Conservation (phyloP, 192 early-diverging fungal genomes). For the Coemansia aciculifera region DNA sequence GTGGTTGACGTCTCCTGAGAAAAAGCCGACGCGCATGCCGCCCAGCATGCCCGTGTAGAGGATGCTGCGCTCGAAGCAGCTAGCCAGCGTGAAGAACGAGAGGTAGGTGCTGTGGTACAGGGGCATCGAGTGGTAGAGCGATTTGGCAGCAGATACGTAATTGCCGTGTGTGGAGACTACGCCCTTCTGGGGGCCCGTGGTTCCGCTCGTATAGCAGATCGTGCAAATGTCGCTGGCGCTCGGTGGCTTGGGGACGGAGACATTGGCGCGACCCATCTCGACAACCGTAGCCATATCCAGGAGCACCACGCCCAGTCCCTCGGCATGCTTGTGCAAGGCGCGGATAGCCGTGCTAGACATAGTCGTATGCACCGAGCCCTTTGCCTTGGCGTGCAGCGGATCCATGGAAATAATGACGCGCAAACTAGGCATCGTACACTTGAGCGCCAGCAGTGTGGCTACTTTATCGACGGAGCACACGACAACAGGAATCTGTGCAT, state of each 20-base stretch:
- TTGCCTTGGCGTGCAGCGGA: constrained; percentile 25
- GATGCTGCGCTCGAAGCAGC: constrained; percentile 74
- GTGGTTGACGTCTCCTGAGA: constrained; percentile 56
- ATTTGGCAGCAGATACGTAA: constrained; percentile 53
- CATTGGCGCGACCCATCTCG: constrained; percentile 57
- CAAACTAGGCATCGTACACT: constrained; percentile 58
- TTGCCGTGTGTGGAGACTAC: constrained; percentile 73
- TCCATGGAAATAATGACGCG: constrained; percentile 78
- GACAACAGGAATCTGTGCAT: constrained; percentile 66
- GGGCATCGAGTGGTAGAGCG: constrained; percentile 12
- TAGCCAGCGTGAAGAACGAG: constrained; percentile 86
- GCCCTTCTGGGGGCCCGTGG: constrained; percentile 73
- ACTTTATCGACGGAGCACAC: constrained; percentile 63
- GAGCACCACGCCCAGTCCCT: constrained; percentile 60
- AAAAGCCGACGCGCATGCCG: constrained; percentile 78
- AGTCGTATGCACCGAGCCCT: constrained; percentile 6
- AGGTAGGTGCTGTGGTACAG: constrained; percentile 39
- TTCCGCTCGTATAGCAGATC: constrained; percentile 82
- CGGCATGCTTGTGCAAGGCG: constrained; percentile 55
- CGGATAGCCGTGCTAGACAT: constrained; percentile 15
- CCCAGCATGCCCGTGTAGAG: constrained; percentile 58
- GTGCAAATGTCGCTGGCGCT: constrained; percentile 64
- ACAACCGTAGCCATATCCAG: constrained; percentile 60
- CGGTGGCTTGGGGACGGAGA: constrained; percentile 58
- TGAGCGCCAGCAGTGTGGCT: constrained; percentile 56